Percentiles rank a stretch among this genome's conserved stretches.
Conservation (phyloP, 2,329 filamentous ascomycete species). For the Xylaria digitata region DNA sequence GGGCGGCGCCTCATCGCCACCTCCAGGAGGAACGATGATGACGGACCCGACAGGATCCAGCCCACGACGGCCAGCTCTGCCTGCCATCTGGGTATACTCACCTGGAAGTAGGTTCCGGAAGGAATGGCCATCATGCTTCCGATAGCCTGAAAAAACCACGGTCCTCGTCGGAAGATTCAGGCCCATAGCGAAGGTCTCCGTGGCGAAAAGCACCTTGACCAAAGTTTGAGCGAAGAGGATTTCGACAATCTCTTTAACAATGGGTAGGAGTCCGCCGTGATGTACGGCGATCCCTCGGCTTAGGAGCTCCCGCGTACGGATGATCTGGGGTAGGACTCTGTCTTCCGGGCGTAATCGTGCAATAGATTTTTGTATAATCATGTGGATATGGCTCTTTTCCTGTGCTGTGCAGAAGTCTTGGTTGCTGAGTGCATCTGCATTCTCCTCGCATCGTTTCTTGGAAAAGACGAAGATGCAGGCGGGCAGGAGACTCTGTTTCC, state of each 20-base stretch:
- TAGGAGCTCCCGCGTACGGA: slow-evolving; percentile 85
- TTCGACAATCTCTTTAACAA: slow-evolving; percentile 97
- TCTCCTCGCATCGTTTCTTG: slow-evolving; percentile 97
- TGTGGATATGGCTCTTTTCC: slow-evolving; percentile 97
- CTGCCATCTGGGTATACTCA: slow-evolving; percentile 99
- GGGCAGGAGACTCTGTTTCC: slow-evolving; percentile 86
- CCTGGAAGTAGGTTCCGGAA: slow-evolving; percentile 93
- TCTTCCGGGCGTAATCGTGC: slow-evolving; percentile 92
- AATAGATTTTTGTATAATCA: slow-evolving; percentile 96
- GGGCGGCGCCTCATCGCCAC: slow-evolving; percentile 87
- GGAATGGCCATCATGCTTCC: slow-evolving; percentile 92
- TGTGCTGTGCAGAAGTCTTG: slow-evolving; percentile 93
- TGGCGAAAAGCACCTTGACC: slow-evolving; percentile 97
- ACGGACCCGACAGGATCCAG: slow-evolving; percentile 93
- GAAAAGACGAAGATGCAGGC: slow-evolving; percentile 99
- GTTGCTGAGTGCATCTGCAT: slow-evolving; percentile 93
- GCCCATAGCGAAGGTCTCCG: slow-evolving; percentile 98
- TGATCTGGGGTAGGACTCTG: slow-evolving; percentile 88
- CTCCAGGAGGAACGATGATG: slow-evolving; percentile 86
- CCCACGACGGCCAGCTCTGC: slow-evolving; percentile 90
- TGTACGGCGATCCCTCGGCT: slow-evolving; percentile 93
- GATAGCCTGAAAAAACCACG: slow-evolving; percentile 96
- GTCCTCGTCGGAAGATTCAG: slow-evolving; percentile 95
- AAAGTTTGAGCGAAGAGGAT: slow-evolving; percentile 94
- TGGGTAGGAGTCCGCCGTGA: slow-evolving; percentile 92